Base-by-base conservation (phyloP, 352 stramenopile species). In the Pythium myriotylum region DNA sequence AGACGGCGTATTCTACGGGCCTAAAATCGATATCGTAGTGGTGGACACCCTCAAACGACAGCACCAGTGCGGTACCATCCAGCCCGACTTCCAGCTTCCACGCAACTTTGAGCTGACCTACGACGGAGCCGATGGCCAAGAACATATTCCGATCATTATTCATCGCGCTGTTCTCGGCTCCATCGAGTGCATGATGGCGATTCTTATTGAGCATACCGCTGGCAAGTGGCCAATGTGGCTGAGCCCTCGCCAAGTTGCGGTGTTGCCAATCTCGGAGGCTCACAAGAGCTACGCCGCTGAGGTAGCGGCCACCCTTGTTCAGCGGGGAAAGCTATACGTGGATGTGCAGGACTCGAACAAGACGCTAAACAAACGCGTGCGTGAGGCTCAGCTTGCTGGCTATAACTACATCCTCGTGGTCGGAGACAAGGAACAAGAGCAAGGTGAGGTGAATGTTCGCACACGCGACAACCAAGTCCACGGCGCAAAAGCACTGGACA, bases 81-180 rank as follows among this genome's bases (percentile, higher is more conserved):
- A 99, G 73, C 94, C 97, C 59, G 97, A 99, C 76, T 99, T 99
- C 67, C 98, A 99, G 73, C 70, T 99, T 35, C 97, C 97, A n/a
- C 87, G 97, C 41, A 90, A 97, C 57, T 99, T 99, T 66, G 90
- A 95, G 62, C 84, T 99, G 22, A 82, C 82, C 54, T 99, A 99
- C 68, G 81, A 96, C 41, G 88, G 82, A 54, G 80, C 80, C 20
- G 91, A 98, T 54, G 91, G 78, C 13, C 65, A 91, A 29, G 75
- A 86, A 56, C 91, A 98, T 79, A 94, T 84, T 52, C 97, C 97
- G 22, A 98, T 99, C 71, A 99, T 99, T 84, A 95, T 99, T 53
- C 97, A 99, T 73, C 89, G 86, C 42, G 97, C 97, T 1, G 97
- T 99, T 41, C 96, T 98, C 60, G 97, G 97, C 46, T 98, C 94